Evolutionary conservation across 768 basidiomycete species (phyloP).

Genomic region (Mycena albidolilacea): DNA sequence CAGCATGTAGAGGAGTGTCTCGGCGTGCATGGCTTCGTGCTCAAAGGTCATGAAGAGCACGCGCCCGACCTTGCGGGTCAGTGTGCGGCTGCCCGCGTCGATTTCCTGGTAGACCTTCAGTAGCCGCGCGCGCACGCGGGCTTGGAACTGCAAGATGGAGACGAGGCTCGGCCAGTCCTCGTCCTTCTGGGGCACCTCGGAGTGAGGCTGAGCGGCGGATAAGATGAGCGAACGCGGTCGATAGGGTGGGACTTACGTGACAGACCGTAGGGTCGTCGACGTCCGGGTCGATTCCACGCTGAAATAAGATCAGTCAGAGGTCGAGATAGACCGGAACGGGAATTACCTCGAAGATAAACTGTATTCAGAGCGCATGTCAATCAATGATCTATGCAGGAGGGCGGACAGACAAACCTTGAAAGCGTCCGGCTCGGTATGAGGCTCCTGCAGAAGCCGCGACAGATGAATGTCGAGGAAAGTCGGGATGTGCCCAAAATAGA

Average conservation of each 20-base stretch:
- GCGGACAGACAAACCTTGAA: conserved; percentile 70
- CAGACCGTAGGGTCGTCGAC: conserved; percentile 92
- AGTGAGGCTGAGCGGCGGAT: conserved; percentile 75
- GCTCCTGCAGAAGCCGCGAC: conserved; percentile 79
- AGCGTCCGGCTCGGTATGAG: conserved; percentile 86
- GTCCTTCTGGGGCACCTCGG: conserved; percentile 83
- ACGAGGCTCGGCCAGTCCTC: conserved; percentile 89
- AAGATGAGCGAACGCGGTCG: neutral
- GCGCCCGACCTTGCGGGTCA: conserved; percentile 80
- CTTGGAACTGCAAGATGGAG: conserved; percentile 82
- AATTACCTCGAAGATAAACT: conserved; percentile 84
- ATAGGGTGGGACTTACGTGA: conserved; percentile 69
- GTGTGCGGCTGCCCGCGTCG: conserved; percentile 59
- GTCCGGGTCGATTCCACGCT: conserved; percentile 96
- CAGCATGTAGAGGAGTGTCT: conserved; percentile 97
- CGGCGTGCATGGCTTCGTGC: conserved; percentile 91
- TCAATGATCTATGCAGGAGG: conserved; percentile 3
- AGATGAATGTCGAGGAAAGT: conserved; percentile 94
- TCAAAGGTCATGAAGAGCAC: conserved; percentile 93
- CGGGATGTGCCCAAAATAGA: conserved; percentile 96
- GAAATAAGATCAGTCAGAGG: conserved; percentile 34
- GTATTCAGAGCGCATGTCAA: conserved; percentile 6
- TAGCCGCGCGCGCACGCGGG: conserved; percentile 84
- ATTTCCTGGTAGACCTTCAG: conserved; percentile 81
- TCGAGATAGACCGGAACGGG: neutral